Evolutionary conservation across 306 rosid species (phyloP), one percentile per base, ranked within the genome.

Genomic region (Quercus berberidifolia): DNA sequence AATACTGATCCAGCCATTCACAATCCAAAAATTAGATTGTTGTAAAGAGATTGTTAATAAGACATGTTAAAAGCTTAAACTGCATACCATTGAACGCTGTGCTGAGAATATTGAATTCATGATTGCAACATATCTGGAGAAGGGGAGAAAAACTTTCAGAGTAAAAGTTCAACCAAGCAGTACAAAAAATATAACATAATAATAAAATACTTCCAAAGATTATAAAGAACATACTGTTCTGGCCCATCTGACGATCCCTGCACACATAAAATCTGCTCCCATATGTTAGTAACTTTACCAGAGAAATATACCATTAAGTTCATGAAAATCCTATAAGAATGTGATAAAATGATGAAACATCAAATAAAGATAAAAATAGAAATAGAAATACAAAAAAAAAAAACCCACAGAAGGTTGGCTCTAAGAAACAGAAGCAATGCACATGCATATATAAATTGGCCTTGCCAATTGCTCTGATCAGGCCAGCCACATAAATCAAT

Each of bases 61-160:
- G 58, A 38, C 49, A 78, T 57, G 69, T 49, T 31, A 74, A 60
- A 79, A 77, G 68, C 73, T 63, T 21, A 46, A 43, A 46, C 74
- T 26, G 73, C 83, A 73, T 85, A 95, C 99, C 79, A 80, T 65
- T 20, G 97, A 95, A 67, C 83, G 96, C 77, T 95, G 97, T 23
- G 99, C 99, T 80, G 98, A 95, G 78, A 95, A 93, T 83, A 95
- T 95, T 49, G 98, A 76, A 88, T 95, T 95, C 99, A 93, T 91
- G 83, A 91, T 87, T 77, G 99, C 98, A 73, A 95, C 99, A 79
- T 95, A 91, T 89, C 97, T 95, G 96, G 77, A 90, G 84, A 79
- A 33, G 63, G 85, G 78, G 26, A 43, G 31, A 55, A 62, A 58
- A 31, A 80, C 59, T 28, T 76, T 80, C 38, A 26, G 75, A 25